Evolutionary conservation across 305 asterid genomes (phyloP).

Genomic region (Petunia hybrid): DNA sequence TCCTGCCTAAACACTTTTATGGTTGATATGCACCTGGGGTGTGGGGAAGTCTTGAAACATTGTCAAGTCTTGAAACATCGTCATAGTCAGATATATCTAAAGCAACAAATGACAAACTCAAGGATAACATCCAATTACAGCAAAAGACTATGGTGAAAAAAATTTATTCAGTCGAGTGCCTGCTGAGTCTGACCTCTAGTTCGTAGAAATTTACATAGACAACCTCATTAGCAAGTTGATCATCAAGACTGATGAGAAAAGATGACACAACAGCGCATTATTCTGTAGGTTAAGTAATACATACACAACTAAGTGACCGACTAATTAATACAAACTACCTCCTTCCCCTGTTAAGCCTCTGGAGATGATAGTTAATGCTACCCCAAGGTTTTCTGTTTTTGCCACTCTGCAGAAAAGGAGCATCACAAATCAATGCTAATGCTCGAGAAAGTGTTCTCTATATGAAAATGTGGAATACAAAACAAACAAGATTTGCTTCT

Average conservation of each 20-base stretch:
- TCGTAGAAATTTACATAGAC: not conserved
- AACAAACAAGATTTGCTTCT: not conserved
- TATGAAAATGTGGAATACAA: not conserved
- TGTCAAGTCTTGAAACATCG: not conserved
- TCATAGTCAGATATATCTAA: not conserved
- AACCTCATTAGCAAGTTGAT: not conserved
- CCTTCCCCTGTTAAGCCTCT: constrained; percentile 77
- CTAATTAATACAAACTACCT: constrained; percentile 42
- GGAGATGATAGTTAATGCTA: constrained; percentile 85
- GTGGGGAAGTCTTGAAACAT: not conserved
- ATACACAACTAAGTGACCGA: not conserved
- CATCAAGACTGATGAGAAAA: not conserved
- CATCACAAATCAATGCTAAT: not conserved
- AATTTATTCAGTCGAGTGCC: not conserved
- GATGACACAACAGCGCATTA: not conserved
- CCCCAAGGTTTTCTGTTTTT: constrained; percentile 75
- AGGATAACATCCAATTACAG: not conserved
- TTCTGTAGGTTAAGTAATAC: not conserved
- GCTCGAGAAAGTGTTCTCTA: not conserved
- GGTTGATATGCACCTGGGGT: not conserved
- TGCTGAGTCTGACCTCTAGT: too few species aligned
- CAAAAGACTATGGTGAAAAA: not conserved
- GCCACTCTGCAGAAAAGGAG: constrained; percentile 53
- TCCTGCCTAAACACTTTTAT: not conserved
- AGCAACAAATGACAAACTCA: not conserved